Base-by-base conservation (phyloP, 805 yeast species). In the Starmerella vitae region DNA sequence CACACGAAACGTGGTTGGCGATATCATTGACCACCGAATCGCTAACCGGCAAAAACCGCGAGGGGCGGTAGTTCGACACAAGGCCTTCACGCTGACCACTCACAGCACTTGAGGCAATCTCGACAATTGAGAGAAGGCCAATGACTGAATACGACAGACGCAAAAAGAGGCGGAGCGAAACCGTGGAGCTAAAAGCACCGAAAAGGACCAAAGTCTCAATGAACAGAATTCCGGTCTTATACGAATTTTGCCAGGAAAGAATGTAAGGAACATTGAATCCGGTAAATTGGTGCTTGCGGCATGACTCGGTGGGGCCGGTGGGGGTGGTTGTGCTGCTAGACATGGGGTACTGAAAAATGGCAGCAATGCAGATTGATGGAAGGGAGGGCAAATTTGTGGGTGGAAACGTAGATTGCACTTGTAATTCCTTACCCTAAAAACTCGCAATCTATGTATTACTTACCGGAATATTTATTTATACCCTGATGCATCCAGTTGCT, bases 161-260 rank as follows among this genome's bases (percentile, higher is more conserved):
- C 45, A 59, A 45, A 20, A 48, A 47, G 27, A 49, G 40, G 33
- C 61, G 54, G 42, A 59, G 44, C 30, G 57, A 47, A 34, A 48
- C 43, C 33, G 55, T 53, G 45, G 48, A 49, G 30, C 54, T 45
- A 37, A 57, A 40, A 25, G 56, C 50, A 33, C 82, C 55, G 44
- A 78, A 65, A 26, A 74, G 66, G 32, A 79, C 91, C 51, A 84
- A 72, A 10, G 53, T 37, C 49, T 56, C 55, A 33, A 50, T 60
- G 9, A 57, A 48, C 33, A 78, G 74, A 55, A 76, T 75, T 46
- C 79, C 95, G 37, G 94, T 76, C 56, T 69, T 68, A 47, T 70
- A 65, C 31, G 96, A 91, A 56, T 78, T 66, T 48, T 70, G 64
- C 93, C 93, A 81, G 46, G 83, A 73, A 45, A 82, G 65, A 49